These are phyloP conservation scores for Citrus maxima DNA, from an alignment of 345 rosid species.

Conservation along the genomic window DNA sequence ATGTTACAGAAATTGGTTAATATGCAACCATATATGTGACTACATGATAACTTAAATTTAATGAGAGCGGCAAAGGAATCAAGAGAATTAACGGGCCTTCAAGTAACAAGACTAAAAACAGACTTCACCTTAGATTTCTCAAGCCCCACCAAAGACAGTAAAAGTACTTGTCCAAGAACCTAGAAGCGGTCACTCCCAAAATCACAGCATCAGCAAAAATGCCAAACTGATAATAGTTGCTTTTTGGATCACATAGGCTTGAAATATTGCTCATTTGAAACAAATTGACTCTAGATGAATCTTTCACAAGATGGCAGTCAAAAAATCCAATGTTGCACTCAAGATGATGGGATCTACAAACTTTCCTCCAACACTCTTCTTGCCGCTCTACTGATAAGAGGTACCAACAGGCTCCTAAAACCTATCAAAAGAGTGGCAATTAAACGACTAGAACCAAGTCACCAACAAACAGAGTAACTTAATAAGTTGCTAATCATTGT, in stretches of 20 bases:
- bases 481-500: background rate
- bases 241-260: slow-evolving; percentile 25
- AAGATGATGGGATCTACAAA: slow-evolving; percentile 19
- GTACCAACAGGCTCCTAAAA: slow-evolving; percentile 49
- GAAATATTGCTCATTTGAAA: slow-evolving; percentile 30
- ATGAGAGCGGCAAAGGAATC: background rate
- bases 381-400: slow-evolving; percentile 44
- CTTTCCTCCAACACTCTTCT: slow-evolving; percentile 45
- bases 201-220: slow-evolving; percentile 39
- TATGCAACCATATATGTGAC: background rate
- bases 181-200: slow-evolving; percentile 25
- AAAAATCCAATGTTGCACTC: slow-evolving; percentile 27
- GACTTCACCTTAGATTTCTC: slow-evolving; percentile 39
- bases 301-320: slow-evolving; percentile 25
- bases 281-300: slow-evolving; percentile 31
- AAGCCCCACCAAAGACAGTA: slow-evolving; percentile 56
- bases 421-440: slow-evolving; percentile 19
- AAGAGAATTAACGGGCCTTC: background rate
- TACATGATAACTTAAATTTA: background rate
- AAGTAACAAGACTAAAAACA: background rate
- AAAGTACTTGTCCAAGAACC: slow-evolving; percentile 39
- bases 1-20: background rate
- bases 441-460: background rate
- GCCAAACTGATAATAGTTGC: slow-evolving; percentile 30
- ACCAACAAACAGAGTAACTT: background rate